A percentile compares a stretch with the other conserved stretches of the same genome.
These are phyloP conservation scores for Wickerhamiella brachini DNA, from an alignment of 805 yeast genomes.

Conservation along the genomic window DNA sequence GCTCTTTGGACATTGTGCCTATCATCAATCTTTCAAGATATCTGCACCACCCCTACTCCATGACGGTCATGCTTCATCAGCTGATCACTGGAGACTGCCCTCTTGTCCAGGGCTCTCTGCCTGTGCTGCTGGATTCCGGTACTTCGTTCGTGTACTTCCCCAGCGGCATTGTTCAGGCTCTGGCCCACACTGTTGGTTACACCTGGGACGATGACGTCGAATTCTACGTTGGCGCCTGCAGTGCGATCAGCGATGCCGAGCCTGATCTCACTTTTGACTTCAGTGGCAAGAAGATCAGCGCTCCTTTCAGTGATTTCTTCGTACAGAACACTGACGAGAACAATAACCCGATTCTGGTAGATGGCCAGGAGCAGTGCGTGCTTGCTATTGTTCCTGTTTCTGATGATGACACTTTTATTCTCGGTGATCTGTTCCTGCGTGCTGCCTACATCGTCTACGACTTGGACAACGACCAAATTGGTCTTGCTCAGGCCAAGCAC, in stretches of 20 bases:
- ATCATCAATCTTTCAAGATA: conserved; percentile 16
- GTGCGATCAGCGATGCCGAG: background rate
- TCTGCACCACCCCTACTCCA: background rate
- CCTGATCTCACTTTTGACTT: conserved; percentile 3
- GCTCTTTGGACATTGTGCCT: conserved; percentile 25
- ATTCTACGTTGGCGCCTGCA: conserved; percentile 13
- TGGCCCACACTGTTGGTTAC: conserved; percentile 28
- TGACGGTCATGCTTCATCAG: background rate
- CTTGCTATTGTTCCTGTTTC: background rate
- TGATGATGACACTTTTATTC: conserved; percentile 22
- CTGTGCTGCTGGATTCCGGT: conserved; percentile 45
- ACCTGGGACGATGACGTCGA: conserved; percentile 29
- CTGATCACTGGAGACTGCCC: conserved; percentile 2
- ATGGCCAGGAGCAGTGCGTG: background rate
- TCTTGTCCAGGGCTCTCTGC: conserved; percentile 20
- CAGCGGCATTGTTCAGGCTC: conserved; percentile 16
- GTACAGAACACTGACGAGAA: background rate
- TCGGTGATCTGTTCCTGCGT: conserved; percentile 55
- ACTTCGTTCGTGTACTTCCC: conserved; percentile 41
- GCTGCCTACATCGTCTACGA: conserved; percentile 56
- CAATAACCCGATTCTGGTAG: background rate
- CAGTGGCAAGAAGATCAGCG: conserved; percentile 8
- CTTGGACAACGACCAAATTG: conserved; percentile 39
- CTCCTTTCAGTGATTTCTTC: conserved; percentile 5
- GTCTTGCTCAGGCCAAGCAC: conserved; percentile 37